phyloP scores from a whole-genome alignment of 371 early-diverging fungal species.

The Phascolomyces articulosus region DNA sequence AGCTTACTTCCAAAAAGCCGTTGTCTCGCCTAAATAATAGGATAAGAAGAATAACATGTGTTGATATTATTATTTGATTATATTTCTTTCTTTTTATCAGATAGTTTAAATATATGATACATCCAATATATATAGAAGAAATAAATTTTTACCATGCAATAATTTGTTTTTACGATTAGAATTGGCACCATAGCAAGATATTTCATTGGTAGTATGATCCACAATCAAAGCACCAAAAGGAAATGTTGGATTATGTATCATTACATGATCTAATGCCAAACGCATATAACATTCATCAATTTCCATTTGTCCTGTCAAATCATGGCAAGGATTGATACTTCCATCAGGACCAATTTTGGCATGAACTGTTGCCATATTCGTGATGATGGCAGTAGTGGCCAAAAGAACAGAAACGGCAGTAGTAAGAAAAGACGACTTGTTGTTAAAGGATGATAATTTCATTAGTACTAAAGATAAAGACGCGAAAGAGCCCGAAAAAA shows the following conservation, averaged over 20 bases:
- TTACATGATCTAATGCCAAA: conserved; percentile 33
- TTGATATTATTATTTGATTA: no score
- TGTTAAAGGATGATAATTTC: not conserved
- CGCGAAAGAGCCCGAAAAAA: conserved; percentile 7
- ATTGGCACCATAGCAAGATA: conserved; percentile 42
- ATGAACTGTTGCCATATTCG: not conserved
- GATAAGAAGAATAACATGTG: not conserved
- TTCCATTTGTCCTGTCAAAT: conserved; percentile 8
- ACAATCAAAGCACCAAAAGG: conserved; percentile 40
- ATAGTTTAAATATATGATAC: no score
- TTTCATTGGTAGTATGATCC: conserved; percentile 34
- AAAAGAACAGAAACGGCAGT: not conserved
- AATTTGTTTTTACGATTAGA: conserved; percentile 32
- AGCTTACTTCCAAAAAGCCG: conserved; percentile 42
- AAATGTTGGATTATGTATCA: conserved; percentile 28
- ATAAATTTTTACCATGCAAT: conserved; percentile 27
- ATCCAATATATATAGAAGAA: no score
- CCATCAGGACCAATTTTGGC: conserved; percentile 12
- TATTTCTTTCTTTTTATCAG: no score
- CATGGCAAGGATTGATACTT: conserved; percentile 14
- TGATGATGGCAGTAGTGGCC: not conserved
- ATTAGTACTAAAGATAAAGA: conserved; percentile 1
- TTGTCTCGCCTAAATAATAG: conserved; percentile 30
- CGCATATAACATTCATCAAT: conserved; percentile 40
- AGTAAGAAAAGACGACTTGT: conserved; percentile 1